Evolutionary conservation across 179 eudicot genomes (phyloP).

Genomic region (Gypsophila paniculata): DNA sequence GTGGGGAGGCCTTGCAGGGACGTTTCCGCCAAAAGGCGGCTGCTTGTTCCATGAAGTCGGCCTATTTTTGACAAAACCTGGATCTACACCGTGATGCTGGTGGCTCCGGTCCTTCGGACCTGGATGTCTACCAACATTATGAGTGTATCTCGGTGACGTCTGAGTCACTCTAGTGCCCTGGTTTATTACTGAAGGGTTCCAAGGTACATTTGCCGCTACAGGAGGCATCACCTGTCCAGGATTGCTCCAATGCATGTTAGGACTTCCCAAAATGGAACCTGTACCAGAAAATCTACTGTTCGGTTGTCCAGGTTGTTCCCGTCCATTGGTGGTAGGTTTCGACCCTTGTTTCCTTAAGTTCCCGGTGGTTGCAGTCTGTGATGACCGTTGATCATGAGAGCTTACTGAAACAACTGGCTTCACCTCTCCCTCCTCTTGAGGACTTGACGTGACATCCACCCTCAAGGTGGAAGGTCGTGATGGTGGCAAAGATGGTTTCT

Average conservation of each 20-base stretch:
- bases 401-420: conserved; percentile 28
- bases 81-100: conserved; percentile 33
- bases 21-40: conserved; percentile 41
- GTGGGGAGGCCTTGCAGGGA: conserved; percentile 28
- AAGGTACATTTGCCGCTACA: conserved; percentile 17
- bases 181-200: conserved; percentile 22
- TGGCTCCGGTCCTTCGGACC: conserved; percentile 43
- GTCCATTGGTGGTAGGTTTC: conserved; percentile 22
- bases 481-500: not conserved
- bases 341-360: conserved; percentile 28
- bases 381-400: conserved; percentile 27
- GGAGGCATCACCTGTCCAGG: conserved; percentile 22
- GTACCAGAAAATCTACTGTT: conserved; percentile 20
- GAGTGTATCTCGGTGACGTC: conserved; percentile 35
- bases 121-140: conserved; percentile 35
- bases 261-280: conserved; percentile 32
- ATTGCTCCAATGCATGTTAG: conserved; percentile 27
- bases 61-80: conserved; percentile 37
- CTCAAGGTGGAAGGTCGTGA: conserved; percentile 19
- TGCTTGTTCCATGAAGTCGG: conserved; percentile 36
- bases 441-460: conserved; percentile 34
- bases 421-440: conserved; percentile 50
- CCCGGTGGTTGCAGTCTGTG: conserved; percentile 22
- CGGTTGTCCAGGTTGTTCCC: conserved; percentile 30
- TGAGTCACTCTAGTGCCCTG: conserved; percentile 23